Conservation (phyloP, 768 basidiomycete species). For the Daedaleopsis sinensis region DNA sequence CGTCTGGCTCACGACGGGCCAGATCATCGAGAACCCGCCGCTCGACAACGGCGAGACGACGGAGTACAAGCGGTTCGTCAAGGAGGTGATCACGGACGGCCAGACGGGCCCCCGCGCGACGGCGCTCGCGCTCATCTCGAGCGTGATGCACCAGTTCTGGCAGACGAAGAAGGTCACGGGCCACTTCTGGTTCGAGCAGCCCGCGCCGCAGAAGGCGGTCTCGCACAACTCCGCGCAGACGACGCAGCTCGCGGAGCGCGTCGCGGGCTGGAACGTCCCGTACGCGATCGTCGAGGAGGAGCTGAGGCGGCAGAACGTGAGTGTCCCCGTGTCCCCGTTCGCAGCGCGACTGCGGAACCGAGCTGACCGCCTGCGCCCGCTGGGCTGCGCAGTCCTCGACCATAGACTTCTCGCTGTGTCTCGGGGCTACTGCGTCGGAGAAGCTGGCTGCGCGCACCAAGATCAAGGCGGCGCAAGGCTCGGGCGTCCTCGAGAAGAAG, state of each 20-base stretch:
- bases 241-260: conserved; percentile 84
- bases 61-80: conserved; percentile 93
- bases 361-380: conserved; percentile 17
- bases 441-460: conserved; percentile 83
- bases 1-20: conserved; percentile 92
- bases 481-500: conserved; percentile 84
- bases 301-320: conserved; percentile 92
- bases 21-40: conserved; percentile 84
- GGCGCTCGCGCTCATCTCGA: conserved; percentile 84
- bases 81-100: conserved; percentile 95
- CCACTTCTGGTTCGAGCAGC: conserved; percentile 75
- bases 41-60: conserved; percentile 94
- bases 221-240: conserved; percentile 80
- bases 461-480: conserved; percentile 50
- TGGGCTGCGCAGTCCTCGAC: conserved; percentile 77
- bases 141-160: conserved; percentile 83
- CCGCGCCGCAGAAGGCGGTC: conserved; percentile 50
- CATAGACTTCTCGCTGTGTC: conserved; percentile 92
- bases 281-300: conserved; percentile 90
- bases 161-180: conserved; percentile 70
- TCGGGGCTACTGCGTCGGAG: conserved; percentile 87
- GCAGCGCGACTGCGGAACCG: conserved; percentile 3
- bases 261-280: conserved; percentile 87
- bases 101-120: conserved; percentile 93
- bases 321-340: conserved; percentile 33